Base-by-base conservation (phyloP, 2,329 filamentous ascomycete species). In the Clarireedia homoeocarpa region DNA sequence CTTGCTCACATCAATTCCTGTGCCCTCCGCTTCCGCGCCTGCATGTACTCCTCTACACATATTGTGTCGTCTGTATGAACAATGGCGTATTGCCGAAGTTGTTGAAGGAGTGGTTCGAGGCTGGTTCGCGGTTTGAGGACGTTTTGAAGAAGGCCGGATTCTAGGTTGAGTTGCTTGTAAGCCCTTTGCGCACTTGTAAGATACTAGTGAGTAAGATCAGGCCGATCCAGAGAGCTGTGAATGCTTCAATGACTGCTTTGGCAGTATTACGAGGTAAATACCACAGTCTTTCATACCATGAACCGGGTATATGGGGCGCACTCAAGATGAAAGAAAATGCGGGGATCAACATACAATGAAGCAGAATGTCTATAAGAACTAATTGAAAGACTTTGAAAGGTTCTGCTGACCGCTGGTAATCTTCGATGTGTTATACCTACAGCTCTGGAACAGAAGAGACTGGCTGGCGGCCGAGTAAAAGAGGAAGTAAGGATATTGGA, bases 21-120 rank as follows among this genome's bases (percentile, higher is more conserved):
- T 75, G 61, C 75, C 77, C 55, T 78, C 76, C 60, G 73, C 75
- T 60, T 81, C 79, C 49, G 72, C 73, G 61, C 80, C 82, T 65
- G 76, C 77, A 56, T 78, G 75, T 60, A 81, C 75, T 30, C 53
- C 47, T 70, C 80, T 82, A 73, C 86, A 89, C 84, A 91, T 92
- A 66, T 76, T 77, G 70, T 77, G 72, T 75, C 86, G 80, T 74
- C 85, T 81, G 72, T 86, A 87, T 53, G 89, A 92, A 73, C 89
- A 94, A 71, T 85, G 73, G 69, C 86, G 77, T 42, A 63, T 62
- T 48, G 63, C 58, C 46, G 62, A 64, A n/a, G 62, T 55, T 44
- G 59, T 57, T 12, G 56, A 58, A 55, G 61, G 58, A 51, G 58
- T 58, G 45, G 56, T 48, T 62, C 51, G 63, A 40, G 59, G 51